Evolutionary conservation across 805 yeast genomes (phyloP).

Genomic region (Clavispora vitiphila): DNA sequence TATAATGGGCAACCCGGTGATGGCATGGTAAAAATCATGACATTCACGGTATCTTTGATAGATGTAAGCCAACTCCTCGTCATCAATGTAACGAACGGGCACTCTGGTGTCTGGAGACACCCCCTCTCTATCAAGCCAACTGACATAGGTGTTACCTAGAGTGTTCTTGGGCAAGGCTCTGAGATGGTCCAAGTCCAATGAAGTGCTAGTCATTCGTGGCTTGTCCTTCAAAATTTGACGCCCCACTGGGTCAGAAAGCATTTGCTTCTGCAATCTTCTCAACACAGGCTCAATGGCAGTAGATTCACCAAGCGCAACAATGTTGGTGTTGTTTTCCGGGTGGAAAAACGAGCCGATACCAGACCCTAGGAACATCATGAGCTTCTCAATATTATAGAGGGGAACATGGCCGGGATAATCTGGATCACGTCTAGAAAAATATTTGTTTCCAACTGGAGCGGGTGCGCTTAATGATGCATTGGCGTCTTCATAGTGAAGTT

Average conservation of each 20-base stretch:
- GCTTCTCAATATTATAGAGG: slow-evolving; percentile 55
- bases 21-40: slow-evolving; percentile 93
- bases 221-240: slow-evolving; percentile 70
- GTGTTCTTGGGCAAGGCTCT: slow-evolving; percentile 59
- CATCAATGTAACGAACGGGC: slow-evolving; percentile 80
- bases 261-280: slow-evolving; percentile 54
- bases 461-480: slow-evolving; percentile 26
- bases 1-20: slow-evolving; percentile 83
- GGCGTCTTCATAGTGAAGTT: slow-evolving; percentile 36
- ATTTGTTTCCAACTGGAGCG: slow-evolving; percentile 19
- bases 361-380: slow-evolving; percentile 62
- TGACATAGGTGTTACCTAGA: slow-evolving; percentile 72
- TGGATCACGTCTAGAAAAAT: slow-evolving; percentile 37
- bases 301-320: slow-evolving; percentile 84
- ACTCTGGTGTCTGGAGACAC: slow-evolving; percentile 93
- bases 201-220: slow-evolving; percentile 76
- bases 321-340: slow-evolving; percentile 70
- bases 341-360: slow-evolving; percentile 73
- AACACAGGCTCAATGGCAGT: slow-evolving; percentile 74
- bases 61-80: slow-evolving; percentile 87
- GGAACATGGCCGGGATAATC: slow-evolving; percentile 79
- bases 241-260: slow-evolving; percentile 75
- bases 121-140: slow-evolving; percentile 81
- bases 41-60: slow-evolving; percentile 93
- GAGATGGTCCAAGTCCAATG: slow-evolving; percentile 60